These are phyloP conservation scores for Calonectria montana DNA, from an alignment of 2,329 filamentous ascomycete species.

Conservation along the genomic window DNA sequence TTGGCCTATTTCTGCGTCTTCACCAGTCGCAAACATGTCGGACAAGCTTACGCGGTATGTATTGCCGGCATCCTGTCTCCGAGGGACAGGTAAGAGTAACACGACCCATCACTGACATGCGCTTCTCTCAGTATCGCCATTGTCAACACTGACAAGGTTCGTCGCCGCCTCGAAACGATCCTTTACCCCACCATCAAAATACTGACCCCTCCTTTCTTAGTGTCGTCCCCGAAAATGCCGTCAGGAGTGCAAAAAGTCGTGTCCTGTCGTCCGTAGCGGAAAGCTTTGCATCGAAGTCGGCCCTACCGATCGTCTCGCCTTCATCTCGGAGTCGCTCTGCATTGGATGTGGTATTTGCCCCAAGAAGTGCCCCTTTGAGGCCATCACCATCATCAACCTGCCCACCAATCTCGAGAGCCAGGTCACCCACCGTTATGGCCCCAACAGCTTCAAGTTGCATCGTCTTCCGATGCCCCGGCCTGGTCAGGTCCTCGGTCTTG, in stretches of 20 bases:
- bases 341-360: conserved; percentile 99
- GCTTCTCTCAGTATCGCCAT: conserved; percentile 84
- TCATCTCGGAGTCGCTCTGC: conserved; percentile 95
- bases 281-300: conserved; percentile 97
- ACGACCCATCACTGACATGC: conserved; percentile 38
- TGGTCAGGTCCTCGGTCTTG: conserved; percentile 93
- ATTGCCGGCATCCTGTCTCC: neutral
- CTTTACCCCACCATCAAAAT: conserved; percentile 41
- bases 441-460: conserved; percentile 99
- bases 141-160: conserved; percentile 96
- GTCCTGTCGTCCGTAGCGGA: conserved; percentile 95
- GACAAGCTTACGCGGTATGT: conserved; percentile 94
- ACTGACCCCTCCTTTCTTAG: conserved; percentile 47
- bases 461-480: conserved; percentile 95
- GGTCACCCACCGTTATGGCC: conserved; percentile 97
- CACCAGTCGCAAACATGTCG: conserved; percentile 71
- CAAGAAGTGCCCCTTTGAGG: conserved; percentile 98
- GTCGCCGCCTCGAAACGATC: conserved; percentile 27
- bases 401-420: conserved; percentile 98
- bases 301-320: conserved; percentile 90
- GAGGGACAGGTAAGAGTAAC: neutral
- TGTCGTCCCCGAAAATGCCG: conserved; percentile 79
- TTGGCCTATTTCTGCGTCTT: conserved; percentile 26
- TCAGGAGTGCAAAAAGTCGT: conserved; percentile 99
- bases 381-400: conserved; percentile 99